Conservation (phyloP, 148 eudicot species). For the Spergularia bocconei region DNA sequence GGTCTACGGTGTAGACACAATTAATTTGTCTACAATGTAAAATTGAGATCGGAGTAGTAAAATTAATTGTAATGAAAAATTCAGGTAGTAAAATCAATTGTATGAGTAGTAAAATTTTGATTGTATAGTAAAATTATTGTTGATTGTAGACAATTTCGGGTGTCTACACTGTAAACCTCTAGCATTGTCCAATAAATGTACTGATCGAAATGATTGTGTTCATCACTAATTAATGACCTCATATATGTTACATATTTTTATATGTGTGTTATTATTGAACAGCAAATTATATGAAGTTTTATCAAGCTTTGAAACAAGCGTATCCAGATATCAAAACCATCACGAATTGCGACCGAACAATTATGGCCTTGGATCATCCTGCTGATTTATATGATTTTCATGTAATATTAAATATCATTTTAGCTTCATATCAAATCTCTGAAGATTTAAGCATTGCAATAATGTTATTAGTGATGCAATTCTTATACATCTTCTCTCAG, state of each 20-base stretch:
- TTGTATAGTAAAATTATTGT: too few species aligned
- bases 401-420: background rate
- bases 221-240: background rate
- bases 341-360: conserved; percentile 28
- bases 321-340: conserved; percentile 34
- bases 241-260: background rate
- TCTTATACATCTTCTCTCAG: conserved; percentile 1
- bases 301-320: conserved; percentile 21
- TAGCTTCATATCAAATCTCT: background rate
- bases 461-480: background rate
- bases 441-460: background rate
- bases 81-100: too few species aligned
- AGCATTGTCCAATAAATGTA: too few species aligned
- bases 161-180: too few species aligned
- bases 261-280: background rate
- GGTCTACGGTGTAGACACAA: too few species aligned
- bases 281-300: conserved; percentile 57
- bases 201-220: too few species aligned
- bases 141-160: too few species aligned
- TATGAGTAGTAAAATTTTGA: too few species aligned
- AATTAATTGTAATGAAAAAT: too few species aligned
- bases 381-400: conserved; percentile 35
- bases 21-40: too few species aligned
- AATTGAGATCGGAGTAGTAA: too few species aligned
- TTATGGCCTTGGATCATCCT: conserved; percentile 28